A percentile compares a stretch with the other conserved stretches of the same genome.
These are phyloP conservation scores for Leishmania turanica DNA, from an alignment of 208 protist genomes.

Conservation along the genomic window DNA sequence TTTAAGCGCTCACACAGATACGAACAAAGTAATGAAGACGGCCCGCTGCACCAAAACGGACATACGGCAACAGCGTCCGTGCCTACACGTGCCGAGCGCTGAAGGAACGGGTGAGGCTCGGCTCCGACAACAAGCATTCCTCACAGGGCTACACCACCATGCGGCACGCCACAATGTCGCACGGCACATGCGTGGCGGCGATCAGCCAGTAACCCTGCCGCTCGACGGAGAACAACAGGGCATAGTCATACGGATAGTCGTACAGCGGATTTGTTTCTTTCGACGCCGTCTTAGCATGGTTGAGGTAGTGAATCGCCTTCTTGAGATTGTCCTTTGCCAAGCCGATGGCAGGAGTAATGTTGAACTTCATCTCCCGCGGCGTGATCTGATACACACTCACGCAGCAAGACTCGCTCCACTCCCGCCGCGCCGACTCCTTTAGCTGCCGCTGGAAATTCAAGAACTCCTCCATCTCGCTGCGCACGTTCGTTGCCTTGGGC, in stretches of 20 bases:
- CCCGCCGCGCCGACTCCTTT: constrained; percentile 61
- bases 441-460: constrained; percentile 38
- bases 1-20: background rate
- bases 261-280: constrained; percentile 84
- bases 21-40: background rate
- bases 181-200: constrained; percentile 86
- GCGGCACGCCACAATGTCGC: constrained; percentile 88
- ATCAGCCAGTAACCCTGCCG: constrained; percentile 89
- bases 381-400: constrained; percentile 91
- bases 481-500: constrained; percentile 23
- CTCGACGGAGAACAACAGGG: constrained; percentile 82
- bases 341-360: constrained; percentile 72
- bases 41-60: background rate
- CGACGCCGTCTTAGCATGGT: constrained; percentile 37
- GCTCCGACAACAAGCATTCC: background rate
- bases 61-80: background rate
- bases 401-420: constrained; percentile 81
- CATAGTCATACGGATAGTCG: constrained; percentile 88
- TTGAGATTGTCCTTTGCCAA: constrained; percentile 77
- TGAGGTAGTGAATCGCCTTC: constrained; percentile 76
- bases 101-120: background rate
- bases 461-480: constrained; percentile 44
- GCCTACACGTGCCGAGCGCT: background rate
- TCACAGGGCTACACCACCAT: constrained; percentile 31
- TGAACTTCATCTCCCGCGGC: constrained; percentile 88